Percentiles rank a stretch among this genome's conserved stretches.
Evolutionary conservation across 768 basidiomycete species (phyloP).

Genomic region (Trametes sanguinea): DNA sequence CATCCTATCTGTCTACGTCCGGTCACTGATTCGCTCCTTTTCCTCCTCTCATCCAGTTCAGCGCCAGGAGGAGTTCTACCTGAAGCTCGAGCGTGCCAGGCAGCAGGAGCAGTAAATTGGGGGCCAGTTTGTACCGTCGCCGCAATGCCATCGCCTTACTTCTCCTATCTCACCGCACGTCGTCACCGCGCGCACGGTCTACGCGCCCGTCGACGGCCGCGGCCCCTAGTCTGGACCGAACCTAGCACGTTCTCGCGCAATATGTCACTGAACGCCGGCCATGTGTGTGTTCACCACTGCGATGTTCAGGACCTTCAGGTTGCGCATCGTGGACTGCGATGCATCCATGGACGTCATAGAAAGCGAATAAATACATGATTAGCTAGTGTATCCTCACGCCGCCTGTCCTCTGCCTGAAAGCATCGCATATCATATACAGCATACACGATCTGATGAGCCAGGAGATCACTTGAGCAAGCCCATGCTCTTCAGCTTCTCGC

Average conservation of each 20-base stretch:
- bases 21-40: neutral
- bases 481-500: constrained; percentile 72
- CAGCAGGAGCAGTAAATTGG: constrained; percentile 29
- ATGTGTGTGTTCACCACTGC: too few species aligned
- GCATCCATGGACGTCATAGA: constrained; percentile 1
- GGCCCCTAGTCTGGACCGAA: constrained; percentile 19
- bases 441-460: neutral
- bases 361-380: constrained; percentile 22
- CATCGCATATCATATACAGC: constrained; percentile 12
- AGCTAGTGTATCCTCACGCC: constrained; percentile 6
- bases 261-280: too few species aligned
- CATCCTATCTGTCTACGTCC: neutral
- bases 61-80: constrained; percentile 81
- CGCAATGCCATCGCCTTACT: constrained; percentile 13
- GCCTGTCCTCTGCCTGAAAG: neutral
- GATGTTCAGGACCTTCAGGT: too few species aligned
- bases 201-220: constrained; percentile 14
- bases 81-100: constrained; percentile 74
- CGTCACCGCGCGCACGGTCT: neutral
- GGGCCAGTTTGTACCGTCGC: constrained; percentile 8
- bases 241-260: constrained; percentile 8
- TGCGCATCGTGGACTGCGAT: neutral
- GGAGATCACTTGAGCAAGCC: constrained; percentile 50
- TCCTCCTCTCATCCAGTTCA: constrained; percentile 53
- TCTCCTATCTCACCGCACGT: neutral